Evolutionary conservation across 2,329 filamentous ascomycete genomes (phyloP).

Genomic region (Phoma sp.): DNA sequence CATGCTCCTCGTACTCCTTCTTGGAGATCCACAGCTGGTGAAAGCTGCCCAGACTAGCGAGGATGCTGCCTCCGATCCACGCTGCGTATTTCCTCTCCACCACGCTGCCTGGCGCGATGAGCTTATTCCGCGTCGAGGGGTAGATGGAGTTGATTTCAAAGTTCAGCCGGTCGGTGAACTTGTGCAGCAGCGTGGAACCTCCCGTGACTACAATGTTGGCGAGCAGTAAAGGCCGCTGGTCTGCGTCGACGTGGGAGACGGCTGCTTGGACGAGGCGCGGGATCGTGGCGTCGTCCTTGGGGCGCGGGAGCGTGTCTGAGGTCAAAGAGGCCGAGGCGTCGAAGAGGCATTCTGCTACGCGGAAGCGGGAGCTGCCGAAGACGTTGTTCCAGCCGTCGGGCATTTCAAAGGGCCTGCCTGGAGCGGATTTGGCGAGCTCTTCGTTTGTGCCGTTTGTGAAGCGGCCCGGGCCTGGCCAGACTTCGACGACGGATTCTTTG

Average conservation of each 20-base stretch:
- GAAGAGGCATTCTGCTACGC: slow-evolving; percentile 87
- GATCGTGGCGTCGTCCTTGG: slow-evolving; percentile 78
- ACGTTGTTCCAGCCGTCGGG: slow-evolving; percentile 96
- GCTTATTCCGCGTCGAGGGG: slow-evolving; percentile 83
- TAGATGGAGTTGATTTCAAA: slow-evolving; percentile 81
- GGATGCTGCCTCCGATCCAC: slow-evolving; percentile 96
- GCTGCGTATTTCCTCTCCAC: slow-evolving; percentile 90
- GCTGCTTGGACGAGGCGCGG: slow-evolving; percentile 80
- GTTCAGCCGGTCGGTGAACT: slow-evolving; percentile 89
- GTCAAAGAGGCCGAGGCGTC: slow-evolving; percentile 78
- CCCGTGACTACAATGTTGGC: slow-evolving; percentile 93
- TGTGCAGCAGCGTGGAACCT: slow-evolving; percentile 83
- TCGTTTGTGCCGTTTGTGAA: slow-evolving; percentile 69
- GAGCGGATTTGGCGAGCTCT: slow-evolving; percentile 73
- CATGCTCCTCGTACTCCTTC: slow-evolving; percentile 98
- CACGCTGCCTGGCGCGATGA: slow-evolving; percentile 84
- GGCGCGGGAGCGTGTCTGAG: slow-evolving; percentile 57
- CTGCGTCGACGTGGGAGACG: slow-evolving; percentile 82
- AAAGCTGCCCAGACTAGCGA: slow-evolving; percentile 94
- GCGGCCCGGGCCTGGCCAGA: slow-evolving; percentile 82
- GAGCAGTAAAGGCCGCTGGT: slow-evolving; percentile 82
- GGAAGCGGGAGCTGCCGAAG: slow-evolving; percentile 87
- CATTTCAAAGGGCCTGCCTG: slow-evolving; percentile 92
- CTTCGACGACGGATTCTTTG: slow-evolving; percentile 96
- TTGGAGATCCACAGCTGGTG: slow-evolving; percentile 99